Conservation (phyloP, 2,329 filamentous ascomycete species). For the Microdochium bolleyi region DNA sequence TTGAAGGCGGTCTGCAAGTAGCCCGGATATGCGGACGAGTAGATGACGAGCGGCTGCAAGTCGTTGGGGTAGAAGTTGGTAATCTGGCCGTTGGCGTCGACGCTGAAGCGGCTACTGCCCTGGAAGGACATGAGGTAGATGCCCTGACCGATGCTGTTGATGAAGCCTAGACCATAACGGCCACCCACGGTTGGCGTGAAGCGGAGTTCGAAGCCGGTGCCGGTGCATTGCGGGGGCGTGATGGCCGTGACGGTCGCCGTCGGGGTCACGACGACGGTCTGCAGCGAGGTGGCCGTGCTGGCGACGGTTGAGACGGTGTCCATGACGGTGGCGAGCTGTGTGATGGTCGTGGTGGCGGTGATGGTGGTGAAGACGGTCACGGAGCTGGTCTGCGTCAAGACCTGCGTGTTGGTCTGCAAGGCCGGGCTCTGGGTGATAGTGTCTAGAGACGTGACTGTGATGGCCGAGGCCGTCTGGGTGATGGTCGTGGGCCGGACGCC, state of each 20-base stretch:
- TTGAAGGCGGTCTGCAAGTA: neutral
- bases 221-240: neutral
- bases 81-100: neutral
- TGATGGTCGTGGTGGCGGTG: neutral
- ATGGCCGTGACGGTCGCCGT: neutral
- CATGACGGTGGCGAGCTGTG: neutral
- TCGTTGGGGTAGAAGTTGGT: neutral
- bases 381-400: neutral
- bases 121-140: neutral
- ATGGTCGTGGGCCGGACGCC: neutral
- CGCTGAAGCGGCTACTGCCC: neutral
- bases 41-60: neutral
- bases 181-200: neutral
- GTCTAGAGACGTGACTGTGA: neutral
- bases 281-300: neutral
- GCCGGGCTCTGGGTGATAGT: neutral
- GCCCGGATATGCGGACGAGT: neutral
- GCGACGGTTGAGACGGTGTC: neutral
- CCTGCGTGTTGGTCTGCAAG: neutral
- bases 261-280: neutral
- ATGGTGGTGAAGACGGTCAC: neutral
- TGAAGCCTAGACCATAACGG: neutral
- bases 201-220: neutral
- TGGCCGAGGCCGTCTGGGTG: neutral
- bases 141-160: neutral